A percentile compares a stretch with the other conserved stretches of the same genome.
These are phyloP conservation scores for Schizothecium vesticola DNA, from an alignment of 495 filamentous ascomycete genomes.

Conservation along the genomic window DNA sequence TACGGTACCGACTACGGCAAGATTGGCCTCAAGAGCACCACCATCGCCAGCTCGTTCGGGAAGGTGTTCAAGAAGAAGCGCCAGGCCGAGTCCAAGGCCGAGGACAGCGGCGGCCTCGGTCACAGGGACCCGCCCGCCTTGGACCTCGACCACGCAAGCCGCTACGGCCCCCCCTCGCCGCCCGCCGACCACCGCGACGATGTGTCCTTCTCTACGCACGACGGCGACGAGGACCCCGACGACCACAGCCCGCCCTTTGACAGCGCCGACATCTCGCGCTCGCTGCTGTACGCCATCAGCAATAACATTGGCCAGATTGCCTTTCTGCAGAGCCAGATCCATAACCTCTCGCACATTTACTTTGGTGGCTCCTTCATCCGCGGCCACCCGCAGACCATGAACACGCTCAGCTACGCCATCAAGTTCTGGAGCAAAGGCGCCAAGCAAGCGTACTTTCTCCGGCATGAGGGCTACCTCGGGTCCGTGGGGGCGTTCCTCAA, in stretches of 20 bases:
- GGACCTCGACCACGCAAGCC: slow-evolving; percentile 7
- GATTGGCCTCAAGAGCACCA: slow-evolving; percentile 87
- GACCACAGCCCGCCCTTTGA: slow-evolving; percentile 34
- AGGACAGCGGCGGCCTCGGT: slow-evolving; percentile 62
- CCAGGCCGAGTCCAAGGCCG: slow-evolving; percentile 65
- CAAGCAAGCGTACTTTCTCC: slow-evolving; percentile 92
- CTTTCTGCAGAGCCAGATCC: slow-evolving; percentile 89
- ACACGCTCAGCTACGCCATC: slow-evolving; percentile 91
- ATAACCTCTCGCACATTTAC: slow-evolving; percentile 86
- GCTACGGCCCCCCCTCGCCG: background rate
- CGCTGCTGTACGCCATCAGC: slow-evolving; percentile 74
- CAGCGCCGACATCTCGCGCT: slow-evolving; percentile 47
- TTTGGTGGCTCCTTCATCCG: slow-evolving; percentile 97
- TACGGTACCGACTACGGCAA: slow-evolving; percentile 94
- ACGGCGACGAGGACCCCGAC: slow-evolving; percentile 1
- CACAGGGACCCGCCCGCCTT: slow-evolving; percentile 41
- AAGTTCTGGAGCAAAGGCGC: slow-evolving; percentile 92
- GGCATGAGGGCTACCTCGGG: slow-evolving; percentile 96
- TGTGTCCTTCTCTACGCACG: background rate
- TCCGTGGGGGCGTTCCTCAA: slow-evolving; percentile 93
- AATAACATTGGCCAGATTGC: slow-evolving; percentile 99
- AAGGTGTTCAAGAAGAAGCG: slow-evolving; percentile 89
- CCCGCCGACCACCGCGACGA: slow-evolving; percentile 2
- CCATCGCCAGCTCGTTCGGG: slow-evolving; percentile 92
- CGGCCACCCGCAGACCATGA: slow-evolving; percentile 94